A percentile compares a stretch with the other conserved stretches of the same genome.
phyloP scores from a whole-genome alignment of 306 rosid species.

The Prunus kanzakura region DNA sequence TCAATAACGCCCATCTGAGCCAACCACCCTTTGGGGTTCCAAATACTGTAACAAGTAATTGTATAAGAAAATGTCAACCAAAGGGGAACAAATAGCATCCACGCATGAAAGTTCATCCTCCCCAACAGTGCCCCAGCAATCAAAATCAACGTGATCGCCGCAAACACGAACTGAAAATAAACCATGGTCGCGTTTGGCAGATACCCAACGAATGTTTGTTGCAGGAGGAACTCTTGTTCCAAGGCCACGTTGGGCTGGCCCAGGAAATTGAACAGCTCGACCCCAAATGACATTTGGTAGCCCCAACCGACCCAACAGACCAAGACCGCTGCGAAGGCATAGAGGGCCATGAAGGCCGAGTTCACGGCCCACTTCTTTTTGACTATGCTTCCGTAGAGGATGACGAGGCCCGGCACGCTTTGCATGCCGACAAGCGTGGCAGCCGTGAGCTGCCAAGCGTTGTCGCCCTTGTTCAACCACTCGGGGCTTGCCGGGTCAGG shows the following conservation, averaged over 20 bases:
- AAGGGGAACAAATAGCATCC: conserved; percentile 51
- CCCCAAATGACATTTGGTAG: conserved; percentile 40
- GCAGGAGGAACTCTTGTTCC: conserved; percentile 10
- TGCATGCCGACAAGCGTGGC: conserved; percentile 48
- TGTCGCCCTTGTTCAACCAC: conserved; percentile 50
- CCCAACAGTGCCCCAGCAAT: conserved; percentile 47
- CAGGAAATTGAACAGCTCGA: conserved; percentile 3
- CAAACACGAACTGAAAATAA: conserved; percentile 42
- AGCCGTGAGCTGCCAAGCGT: conserved; percentile 45
- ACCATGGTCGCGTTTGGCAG: conserved; percentile 44
- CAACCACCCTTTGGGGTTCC: conserved; percentile 37
- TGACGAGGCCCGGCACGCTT: conserved; percentile 45
- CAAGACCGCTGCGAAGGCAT: conserved; percentile 42
- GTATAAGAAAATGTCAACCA: conserved; percentile 49
- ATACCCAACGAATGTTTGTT: neutral
- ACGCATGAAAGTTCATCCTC: conserved; percentile 44
- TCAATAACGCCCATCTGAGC: conserved; percentile 31
- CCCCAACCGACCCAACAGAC: conserved; percentile 51
- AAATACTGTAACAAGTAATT: conserved; percentile 37
- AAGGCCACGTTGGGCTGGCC: conserved; percentile 30
- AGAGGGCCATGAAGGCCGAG: conserved; percentile 51
- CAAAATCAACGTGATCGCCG: conserved; percentile 45
- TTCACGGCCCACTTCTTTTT: conserved; percentile 54
- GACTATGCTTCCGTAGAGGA: conserved; percentile 53
- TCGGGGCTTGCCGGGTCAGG: conserved; percentile 17